phyloP scores from a whole-genome alignment of 2,329 filamentous ascomycete species.

The Alternaria angustiovoidea region DNA sequence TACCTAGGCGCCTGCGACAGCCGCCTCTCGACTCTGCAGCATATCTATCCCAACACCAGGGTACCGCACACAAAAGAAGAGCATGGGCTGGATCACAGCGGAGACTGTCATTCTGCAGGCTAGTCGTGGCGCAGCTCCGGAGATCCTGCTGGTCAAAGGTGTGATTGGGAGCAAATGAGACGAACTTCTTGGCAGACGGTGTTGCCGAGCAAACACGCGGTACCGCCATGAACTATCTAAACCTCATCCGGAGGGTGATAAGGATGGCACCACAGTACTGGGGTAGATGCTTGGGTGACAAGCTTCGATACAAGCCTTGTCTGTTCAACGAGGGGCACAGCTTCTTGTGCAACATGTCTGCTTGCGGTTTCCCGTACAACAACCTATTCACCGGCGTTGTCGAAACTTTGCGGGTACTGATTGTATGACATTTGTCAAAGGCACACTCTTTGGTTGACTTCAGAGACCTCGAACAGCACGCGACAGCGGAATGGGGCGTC shows the following conservation, averaged over 20 bases:
- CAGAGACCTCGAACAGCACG: conserved; percentile 7
- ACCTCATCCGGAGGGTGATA: conserved; percentile 32
- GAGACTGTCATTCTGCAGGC: conserved; percentile 14
- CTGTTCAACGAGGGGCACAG: conserved; percentile 29
- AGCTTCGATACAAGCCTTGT: conserved; percentile 23
- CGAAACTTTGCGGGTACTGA: background rate
- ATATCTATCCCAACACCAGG: background rate
- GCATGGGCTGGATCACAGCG: conserved; percentile 17
- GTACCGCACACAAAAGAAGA: conserved; percentile 3
- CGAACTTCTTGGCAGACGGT: conserved; percentile 21
- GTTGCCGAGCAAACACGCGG: conserved; percentile 22
- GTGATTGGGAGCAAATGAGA: conserved; percentile 24
- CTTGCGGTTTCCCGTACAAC: background rate
- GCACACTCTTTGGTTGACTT: background rate
- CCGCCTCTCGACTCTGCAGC: conserved; percentile 25
- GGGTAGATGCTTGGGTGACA: conserved; percentile 17
- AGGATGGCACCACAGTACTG: conserved; percentile 24
- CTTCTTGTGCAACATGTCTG: background rate
- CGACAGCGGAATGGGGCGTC: conserved; percentile 10
- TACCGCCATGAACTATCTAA: conserved; percentile 27
- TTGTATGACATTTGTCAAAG: conserved; percentile 2
- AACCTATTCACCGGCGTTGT: background rate
- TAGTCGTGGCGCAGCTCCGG: conserved; percentile 27
- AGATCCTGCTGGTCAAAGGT: conserved; percentile 31
- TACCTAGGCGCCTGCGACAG: conserved; percentile 23